phyloP scores from a whole-genome alignment of 257 asterid genomes.

The Vinca minor region DNA sequence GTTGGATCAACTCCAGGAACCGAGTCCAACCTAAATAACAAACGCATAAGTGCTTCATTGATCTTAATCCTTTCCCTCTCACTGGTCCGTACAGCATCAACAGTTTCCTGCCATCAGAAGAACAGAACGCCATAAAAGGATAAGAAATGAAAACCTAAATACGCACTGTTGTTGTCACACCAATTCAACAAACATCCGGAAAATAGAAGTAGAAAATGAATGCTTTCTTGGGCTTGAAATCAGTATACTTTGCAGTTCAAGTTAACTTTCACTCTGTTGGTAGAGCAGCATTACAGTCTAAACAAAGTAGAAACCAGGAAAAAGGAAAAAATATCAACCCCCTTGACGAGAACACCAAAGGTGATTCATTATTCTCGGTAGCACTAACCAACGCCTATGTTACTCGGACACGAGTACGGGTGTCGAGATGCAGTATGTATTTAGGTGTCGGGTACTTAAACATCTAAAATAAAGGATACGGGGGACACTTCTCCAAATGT shows the following conservation, averaged over 20 bases:
- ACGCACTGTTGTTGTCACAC: not conserved
- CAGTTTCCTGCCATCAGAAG: slow-evolving; percentile 63
- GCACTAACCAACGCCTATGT: too few relatives aligned
- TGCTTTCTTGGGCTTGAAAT: not conserved
- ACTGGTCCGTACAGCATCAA: slow-evolving; percentile 72
- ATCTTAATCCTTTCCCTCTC: slow-evolving; percentile 68
- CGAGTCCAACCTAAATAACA: slow-evolving; percentile 65
- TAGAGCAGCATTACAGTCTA: not conserved
- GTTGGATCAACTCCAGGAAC: slow-evolving; percentile 85
- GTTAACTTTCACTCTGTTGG: not conserved
- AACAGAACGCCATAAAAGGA: not conserved
- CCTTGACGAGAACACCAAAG: not conserved
- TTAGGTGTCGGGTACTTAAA: too few relatives aligned
- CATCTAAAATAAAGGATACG: too few relatives aligned
- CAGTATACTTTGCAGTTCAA: not conserved
- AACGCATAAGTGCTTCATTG: slow-evolving; percentile 69
- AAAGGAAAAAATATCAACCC: too few relatives aligned
- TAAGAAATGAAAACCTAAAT: not conserved
- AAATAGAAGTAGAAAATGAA: not conserved
- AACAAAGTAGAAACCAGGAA: too few relatives aligned
- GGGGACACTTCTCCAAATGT: too few relatives aligned
- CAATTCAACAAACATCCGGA: too few relatives aligned
- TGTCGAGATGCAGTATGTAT: too few relatives aligned
- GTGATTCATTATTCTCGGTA: not conserved
- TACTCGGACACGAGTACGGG: too few relatives aligned